These are phyloP conservation scores for Picochlorum sp. DNA, from an alignment of 139 green algal genomes.

Conservation along the genomic window DNA sequence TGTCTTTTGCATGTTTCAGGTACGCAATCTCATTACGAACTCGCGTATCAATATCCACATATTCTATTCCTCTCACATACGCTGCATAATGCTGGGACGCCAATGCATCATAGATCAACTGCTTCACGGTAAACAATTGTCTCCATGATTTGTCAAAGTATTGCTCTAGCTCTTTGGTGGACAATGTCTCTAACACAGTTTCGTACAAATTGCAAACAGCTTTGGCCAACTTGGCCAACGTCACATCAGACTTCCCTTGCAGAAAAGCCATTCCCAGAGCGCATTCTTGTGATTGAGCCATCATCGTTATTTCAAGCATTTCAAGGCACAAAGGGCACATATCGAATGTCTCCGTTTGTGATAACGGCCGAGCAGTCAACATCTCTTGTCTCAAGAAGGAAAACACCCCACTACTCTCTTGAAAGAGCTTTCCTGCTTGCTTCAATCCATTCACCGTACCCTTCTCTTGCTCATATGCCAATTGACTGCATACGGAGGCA, in stretches of 20 bases:
- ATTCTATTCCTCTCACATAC: slow-evolving; percentile 13
- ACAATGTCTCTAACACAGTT: slow-evolving; percentile 46
- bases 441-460: slow-evolving; percentile 57
- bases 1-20: slow-evolving; percentile 18
- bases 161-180: slow-evolving; percentile 21
- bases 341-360: slow-evolving; percentile 57
- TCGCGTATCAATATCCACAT: slow-evolving; percentile 15
- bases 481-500: slow-evolving; percentile 53
- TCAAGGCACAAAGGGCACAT: slow-evolving; percentile 52
- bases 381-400: slow-evolving; percentile 60
- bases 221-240: slow-evolving; percentile 63
- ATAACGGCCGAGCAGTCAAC: too few relatives aligned
- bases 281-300: slow-evolving; percentile 88
- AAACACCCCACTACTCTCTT: slow-evolving; percentile 75
- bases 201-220: slow-evolving; percentile 43
- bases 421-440: slow-evolving; percentile 51
- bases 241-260: slow-evolving; percentile 64
- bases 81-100: slow-evolving; percentile 34
- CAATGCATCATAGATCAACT: slow-evolving; percentile 51
- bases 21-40: slow-evolving; percentile 33
- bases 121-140: slow-evolving; percentile 32
- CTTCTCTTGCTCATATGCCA: slow-evolving; percentile 56
- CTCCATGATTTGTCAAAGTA: slow-evolving; percentile 78
- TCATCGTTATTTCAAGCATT: slow-evolving; percentile 89
- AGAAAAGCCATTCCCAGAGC: slow-evolving; percentile 73